A percentile compares a stretch with the other conserved stretches of the same genome.
phyloP scores from a whole-genome alignment of 1,284 basidiomycete genomes.

The Paramarasmius palmivorus region DNA sequence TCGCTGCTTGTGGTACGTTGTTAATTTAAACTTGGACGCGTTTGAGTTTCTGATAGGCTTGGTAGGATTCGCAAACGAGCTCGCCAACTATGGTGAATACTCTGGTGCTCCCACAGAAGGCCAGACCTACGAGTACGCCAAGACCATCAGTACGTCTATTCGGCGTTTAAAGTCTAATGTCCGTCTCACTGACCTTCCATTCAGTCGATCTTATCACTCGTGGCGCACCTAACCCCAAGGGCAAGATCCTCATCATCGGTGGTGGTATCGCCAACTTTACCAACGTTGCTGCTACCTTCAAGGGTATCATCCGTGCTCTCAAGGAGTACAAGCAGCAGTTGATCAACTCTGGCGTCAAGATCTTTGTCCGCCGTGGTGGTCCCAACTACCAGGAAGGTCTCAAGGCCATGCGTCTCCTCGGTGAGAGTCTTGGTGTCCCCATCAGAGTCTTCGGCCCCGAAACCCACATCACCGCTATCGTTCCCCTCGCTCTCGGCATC shows the following conservation, averaged over 20 bases:
- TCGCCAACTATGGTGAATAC: conserved; percentile 99
- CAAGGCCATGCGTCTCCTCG: conserved; percentile 97
- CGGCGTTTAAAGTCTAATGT: not conserved
- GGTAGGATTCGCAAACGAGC: conserved; percentile 94
- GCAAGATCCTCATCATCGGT: conserved; percentile 99
- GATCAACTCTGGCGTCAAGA: conserved; percentile 84
- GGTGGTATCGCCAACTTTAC: conserved; percentile 99
- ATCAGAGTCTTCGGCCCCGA: conserved; percentile 98
- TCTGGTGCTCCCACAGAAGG: conserved; percentile 98
- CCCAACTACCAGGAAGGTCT: conserved; percentile 96
- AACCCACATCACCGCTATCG: conserved; percentile 98
- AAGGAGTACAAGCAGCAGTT: conserved; percentile 91
- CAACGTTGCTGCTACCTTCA: conserved; percentile 99
- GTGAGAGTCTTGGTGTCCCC: conserved; percentile 95
- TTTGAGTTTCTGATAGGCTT: conserved; percentile 95
- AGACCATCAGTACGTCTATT: conserved; percentile 81
- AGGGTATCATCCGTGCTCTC: conserved; percentile 97
- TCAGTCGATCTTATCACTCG: conserved; percentile 93
- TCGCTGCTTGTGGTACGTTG: conserved; percentile 78
- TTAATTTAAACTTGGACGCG: conserved; percentile 62
- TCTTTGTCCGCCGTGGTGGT: conserved; percentile 97
- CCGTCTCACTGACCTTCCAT: not conserved
- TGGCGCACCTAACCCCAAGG: conserved; percentile 78
- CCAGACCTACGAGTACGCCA: conserved; percentile 99
- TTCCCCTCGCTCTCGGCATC: conserved; percentile 94